Conservation (phyloP, 495 filamentous ascomycete genomes). For the Aspergillus baeticus region DNA sequence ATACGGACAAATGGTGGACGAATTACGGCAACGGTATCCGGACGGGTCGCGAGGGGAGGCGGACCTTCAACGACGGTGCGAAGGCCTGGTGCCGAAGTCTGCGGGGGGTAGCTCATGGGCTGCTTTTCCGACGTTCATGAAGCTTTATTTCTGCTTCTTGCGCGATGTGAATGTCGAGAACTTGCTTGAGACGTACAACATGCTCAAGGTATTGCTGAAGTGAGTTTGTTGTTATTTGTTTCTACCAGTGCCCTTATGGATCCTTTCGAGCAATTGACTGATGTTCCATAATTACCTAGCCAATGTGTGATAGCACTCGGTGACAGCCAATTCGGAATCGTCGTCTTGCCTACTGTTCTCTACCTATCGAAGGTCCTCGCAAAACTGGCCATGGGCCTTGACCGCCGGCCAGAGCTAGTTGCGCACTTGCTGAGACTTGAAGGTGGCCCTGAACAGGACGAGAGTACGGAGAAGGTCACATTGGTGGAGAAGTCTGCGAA, state of each 20-base stretch:
- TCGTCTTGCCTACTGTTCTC: constrained; percentile 75
- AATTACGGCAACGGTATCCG: constrained; percentile 60
- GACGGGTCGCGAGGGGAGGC: constrained; percentile 44
- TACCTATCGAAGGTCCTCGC: constrained; percentile 74
- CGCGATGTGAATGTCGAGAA: constrained; percentile 74
- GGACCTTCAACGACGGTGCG: constrained; percentile 59
- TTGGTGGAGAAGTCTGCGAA: constrained; percentile 83
- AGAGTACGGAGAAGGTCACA: constrained; percentile 61
- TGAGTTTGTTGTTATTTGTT: constrained; percentile 36
- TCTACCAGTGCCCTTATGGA: not conserved
- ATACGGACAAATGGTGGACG: constrained; percentile 64
- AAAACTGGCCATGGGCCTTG: constrained; percentile 75
- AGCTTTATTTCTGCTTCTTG: constrained; percentile 75
- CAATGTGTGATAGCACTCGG: constrained; percentile 79
- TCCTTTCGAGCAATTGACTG: constrained; percentile 8
- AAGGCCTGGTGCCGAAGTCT: constrained; percentile 53
- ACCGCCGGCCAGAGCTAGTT: constrained; percentile 69
- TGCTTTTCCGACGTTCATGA: constrained; percentile 73
- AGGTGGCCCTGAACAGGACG: constrained; percentile 51
- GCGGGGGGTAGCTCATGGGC: constrained; percentile 68
- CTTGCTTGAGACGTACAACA: constrained; percentile 69
- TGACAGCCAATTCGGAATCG: constrained; percentile 71
- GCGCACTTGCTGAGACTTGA: constrained; percentile 52
- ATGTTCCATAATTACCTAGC: constrained; percentile 24
- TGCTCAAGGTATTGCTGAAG: constrained; percentile 70